These are phyloP conservation scores for Eucalyptus erythrocorys DNA, from an alignment of 345 rosid genomes.

Conservation along the genomic window DNA sequence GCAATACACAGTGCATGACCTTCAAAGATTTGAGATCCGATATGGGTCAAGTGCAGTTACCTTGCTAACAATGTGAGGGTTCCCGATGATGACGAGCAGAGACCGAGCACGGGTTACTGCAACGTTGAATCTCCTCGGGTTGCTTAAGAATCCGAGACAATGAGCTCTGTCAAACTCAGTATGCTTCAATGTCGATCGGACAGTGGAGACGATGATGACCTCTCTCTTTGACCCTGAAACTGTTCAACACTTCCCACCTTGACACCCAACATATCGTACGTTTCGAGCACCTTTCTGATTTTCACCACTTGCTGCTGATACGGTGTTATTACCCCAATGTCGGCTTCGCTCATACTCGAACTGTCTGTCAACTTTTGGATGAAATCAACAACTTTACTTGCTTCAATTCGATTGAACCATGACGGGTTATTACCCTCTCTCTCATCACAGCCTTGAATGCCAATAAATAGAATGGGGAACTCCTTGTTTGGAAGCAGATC, in stretches of 20 bases:
- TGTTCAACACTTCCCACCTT: conserved; percentile 70
- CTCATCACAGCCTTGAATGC: conserved; percentile 61
- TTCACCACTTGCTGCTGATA: conserved; percentile 57
- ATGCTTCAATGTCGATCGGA: conserved; percentile 46
- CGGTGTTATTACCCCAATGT: conserved; percentile 58
- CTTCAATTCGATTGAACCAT: conserved; percentile 64
- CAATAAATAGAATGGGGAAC: conserved; percentile 45
- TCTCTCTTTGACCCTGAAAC: conserved; percentile 56
- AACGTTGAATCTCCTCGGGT: conserved; percentile 50
- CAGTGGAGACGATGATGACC: conserved; percentile 53
- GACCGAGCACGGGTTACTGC: conserved; percentile 44
- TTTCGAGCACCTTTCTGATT: conserved; percentile 33
- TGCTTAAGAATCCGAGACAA: conserved; percentile 41
- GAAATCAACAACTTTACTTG: conserved; percentile 48
- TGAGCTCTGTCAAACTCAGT: conserved; percentile 26
- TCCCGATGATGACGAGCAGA: conserved; percentile 37
- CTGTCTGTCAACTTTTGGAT: conserved; percentile 15
- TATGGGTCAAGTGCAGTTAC: conserved; percentile 6
- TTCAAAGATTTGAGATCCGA: not conserved
- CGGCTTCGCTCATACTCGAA: conserved; percentile 12
- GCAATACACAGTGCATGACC: not conserved
- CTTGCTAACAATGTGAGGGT: conserved; percentile 44
- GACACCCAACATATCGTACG: conserved; percentile 20
- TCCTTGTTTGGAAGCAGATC: conserved; percentile 24
- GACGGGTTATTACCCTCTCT: conserved; percentile 63